phyloP scores from a whole-genome alignment of 257 asterid genomes.

The Nicotiana sylvestris region DNA sequence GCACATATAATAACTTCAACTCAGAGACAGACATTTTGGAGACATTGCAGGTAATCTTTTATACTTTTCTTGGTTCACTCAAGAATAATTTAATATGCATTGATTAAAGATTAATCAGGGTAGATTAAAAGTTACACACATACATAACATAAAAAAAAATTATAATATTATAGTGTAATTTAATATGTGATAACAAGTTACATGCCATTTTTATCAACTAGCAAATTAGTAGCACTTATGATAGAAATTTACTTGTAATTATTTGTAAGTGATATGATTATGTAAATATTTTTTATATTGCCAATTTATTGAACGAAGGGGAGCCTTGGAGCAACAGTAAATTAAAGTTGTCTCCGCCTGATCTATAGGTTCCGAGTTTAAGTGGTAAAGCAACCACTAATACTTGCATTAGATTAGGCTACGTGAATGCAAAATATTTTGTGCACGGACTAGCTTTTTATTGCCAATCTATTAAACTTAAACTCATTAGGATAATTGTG shows the following conservation, averaged over 20 bases:
- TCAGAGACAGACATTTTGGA: conserved; percentile 46
- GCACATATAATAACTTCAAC: conserved; percentile 54
- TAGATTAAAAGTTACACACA: neutral
- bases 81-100: neutral
- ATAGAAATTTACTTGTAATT: neutral
- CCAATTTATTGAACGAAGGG: too few species aligned
- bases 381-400: too few species aligned
- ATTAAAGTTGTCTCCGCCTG: too few species aligned
- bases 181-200: neutral
- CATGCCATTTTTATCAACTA: neutral
- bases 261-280: neutral
- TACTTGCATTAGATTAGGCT: too few species aligned
- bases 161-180: neutral
- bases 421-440: too few species aligned
- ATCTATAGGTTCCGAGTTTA: too few species aligned
- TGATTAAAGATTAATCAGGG: neutral
- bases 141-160: neutral
- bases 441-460: too few species aligned
- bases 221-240: neutral
- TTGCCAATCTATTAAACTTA: neutral
- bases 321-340: too few species aligned
- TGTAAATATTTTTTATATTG: neutral
- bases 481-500: neutral
- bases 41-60: conserved; percentile 43
- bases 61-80: neutral